A percentile compares a stretch with the other conserved stretches of the same genome.
Evolutionary conservation across 495 filamentous ascomycete species (phyloP).

Genomic region (Daldinia loculata): DNA sequence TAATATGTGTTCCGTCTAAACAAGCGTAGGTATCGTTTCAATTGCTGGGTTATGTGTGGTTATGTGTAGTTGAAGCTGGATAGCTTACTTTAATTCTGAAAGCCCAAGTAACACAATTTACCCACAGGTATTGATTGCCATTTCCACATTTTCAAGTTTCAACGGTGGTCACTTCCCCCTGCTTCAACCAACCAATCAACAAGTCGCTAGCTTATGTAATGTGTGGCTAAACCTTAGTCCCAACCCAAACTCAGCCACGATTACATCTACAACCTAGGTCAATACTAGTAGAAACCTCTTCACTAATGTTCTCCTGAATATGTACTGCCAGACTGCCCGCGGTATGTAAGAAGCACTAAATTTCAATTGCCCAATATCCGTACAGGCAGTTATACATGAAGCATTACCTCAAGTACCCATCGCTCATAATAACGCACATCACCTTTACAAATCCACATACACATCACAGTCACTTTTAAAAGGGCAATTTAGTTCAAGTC

Average conservation of each 20-base stretch:
- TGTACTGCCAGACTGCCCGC: no score
- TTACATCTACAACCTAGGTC: no score
- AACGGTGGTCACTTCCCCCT: conserved; percentile 42
- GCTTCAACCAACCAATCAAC: conserved; percentile 18
- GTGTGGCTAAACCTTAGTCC: conserved; percentile 6
- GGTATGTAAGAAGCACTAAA: no score
- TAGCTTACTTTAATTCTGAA: conserved; percentile 9
- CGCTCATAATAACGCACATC: background rate
- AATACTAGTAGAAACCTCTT: no score
- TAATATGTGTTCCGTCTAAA: background rate
- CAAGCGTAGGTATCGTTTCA: background rate
- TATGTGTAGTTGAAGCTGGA: background rate
- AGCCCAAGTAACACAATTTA: conserved; percentile 24
- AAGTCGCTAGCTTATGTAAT: conserved; percentile 7
- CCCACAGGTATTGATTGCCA: conserved; percentile 15
- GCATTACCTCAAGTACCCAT: background rate
- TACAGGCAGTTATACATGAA: background rate
- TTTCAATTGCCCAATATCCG: no score
- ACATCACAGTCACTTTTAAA: background rate
- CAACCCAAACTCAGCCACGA: no score
- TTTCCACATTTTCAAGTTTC: conserved; percentile 31
- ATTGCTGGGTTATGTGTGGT: background rate
- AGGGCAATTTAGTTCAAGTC: background rate
- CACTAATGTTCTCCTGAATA: no score
- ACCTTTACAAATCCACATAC: background rate